Evolutionary conservation across 2,329 filamentous ascomycete genomes (phyloP).

Genomic region (Pseudophaeomoniella oleicola): DNA sequence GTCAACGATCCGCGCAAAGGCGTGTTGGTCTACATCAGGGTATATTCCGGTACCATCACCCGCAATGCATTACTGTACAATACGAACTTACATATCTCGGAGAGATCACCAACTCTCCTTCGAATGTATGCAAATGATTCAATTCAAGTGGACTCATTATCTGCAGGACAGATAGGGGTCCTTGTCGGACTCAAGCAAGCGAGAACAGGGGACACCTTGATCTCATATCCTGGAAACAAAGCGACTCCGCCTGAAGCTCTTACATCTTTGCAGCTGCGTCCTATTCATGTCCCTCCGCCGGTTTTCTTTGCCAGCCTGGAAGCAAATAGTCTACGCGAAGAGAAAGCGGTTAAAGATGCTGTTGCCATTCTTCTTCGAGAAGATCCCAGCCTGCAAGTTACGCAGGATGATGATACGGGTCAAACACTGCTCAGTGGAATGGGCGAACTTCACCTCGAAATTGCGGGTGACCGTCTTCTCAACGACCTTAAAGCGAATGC

Average conservation of each 20-base stretch:
- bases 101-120: constrained; percentile 65
- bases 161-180: constrained; percentile 84
- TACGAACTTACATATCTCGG: constrained; percentile 64
- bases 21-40: constrained; percentile 78
- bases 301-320: constrained; percentile 96
- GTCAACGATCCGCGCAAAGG: constrained; percentile 76
- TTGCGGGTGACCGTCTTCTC: constrained; percentile 74
- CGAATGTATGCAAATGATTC: constrained; percentile 85
- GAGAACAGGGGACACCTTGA: constrained; percentile 84
- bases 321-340: constrained; percentile 59
- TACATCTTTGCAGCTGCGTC: constrained; percentile 64
- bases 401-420: constrained; percentile 73
- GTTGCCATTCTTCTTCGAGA: constrained; percentile 70
- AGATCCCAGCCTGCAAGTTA: constrained; percentile 81
- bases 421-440: constrained; percentile 90
- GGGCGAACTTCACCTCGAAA: constrained; percentile 91
- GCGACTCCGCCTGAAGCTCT: constrained; percentile 53
- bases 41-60: constrained; percentile 71
- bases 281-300: constrained; percentile 78
- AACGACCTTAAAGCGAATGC: constrained; percentile 79
- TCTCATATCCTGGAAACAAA: constrained; percentile 54
- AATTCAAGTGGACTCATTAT: constrained; percentile 56
- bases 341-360: constrained; percentile 63
- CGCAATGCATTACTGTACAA: constrained; percentile 71
- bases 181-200: constrained; percentile 79